These are phyloP conservation scores for Colletotrichum sp. DNA, from an alignment of 2,329 filamentous ascomycete genomes.

Conservation along the genomic window DNA sequence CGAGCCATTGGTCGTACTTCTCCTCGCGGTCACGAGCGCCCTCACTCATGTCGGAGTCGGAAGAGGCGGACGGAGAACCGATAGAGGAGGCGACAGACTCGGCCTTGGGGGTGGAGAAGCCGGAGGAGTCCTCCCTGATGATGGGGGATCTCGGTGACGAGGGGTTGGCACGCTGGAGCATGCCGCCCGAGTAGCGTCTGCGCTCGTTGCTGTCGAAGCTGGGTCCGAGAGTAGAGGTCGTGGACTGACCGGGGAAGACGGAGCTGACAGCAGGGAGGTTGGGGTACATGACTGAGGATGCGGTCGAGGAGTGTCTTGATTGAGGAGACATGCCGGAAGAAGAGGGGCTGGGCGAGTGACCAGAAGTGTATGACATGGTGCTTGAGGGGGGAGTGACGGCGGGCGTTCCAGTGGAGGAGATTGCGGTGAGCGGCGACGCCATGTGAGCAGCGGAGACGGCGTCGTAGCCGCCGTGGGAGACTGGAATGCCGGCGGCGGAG, in stretches of 20 bases:
- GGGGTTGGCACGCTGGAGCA: conserved; percentile 65
- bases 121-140: conserved; percentile 41
- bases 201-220: conserved; percentile 68
- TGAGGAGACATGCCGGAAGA: conserved; percentile 72
- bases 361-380: conserved; percentile 77
- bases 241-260: conserved; percentile 71
- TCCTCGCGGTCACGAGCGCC: conserved; percentile 63
- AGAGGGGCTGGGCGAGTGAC: conserved; percentile 77
- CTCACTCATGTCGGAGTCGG: conserved; percentile 57
- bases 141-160: conserved; percentile 42
- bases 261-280: conserved; percentile 73
- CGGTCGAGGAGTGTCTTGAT: conserved; percentile 64
- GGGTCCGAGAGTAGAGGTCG: conserved; percentile 74
- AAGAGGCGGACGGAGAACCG: conserved; percentile 61
- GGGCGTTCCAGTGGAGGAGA: conserved; percentile 72
- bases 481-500: conserved; percentile 33
- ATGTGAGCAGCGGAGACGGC: conserved; percentile 59
- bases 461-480: conserved; percentile 41
- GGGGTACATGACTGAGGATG: conserved; percentile 74
- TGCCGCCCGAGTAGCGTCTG: conserved; percentile 69
- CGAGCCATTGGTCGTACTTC: conserved; percentile 68
- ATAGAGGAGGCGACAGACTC: conserved; percentile 49
- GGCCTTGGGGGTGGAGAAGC: conserved; percentile 47
- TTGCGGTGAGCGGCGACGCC: conserved; percentile 64
- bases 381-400: conserved; percentile 79